A percentile compares a stretch with the other conserved stretches of the same genome.
Conservation (phyloP, 116 monocot genomes). For the Trichopus zeylanicus region DNA sequence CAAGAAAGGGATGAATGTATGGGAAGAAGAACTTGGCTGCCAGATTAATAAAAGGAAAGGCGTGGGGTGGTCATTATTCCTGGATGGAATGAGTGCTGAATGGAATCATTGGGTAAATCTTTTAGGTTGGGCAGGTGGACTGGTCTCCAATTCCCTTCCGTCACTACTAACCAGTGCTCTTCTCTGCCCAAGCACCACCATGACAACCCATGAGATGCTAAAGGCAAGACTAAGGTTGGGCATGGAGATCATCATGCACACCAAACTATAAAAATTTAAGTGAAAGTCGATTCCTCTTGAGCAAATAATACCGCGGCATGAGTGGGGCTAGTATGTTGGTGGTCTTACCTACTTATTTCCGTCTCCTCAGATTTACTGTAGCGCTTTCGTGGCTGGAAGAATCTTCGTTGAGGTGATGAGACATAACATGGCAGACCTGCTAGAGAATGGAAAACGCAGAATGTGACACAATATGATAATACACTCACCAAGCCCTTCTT, state of each 20-base stretch:
- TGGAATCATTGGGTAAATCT: conserved; percentile 3
- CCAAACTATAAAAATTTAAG: neutral
- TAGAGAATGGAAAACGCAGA: neutral
- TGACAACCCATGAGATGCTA: neutral
- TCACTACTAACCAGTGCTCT: neutral
- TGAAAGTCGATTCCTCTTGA: neutral
- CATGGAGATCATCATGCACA: neutral
- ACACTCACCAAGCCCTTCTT: conserved; percentile 6
- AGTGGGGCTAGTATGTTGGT: neutral
- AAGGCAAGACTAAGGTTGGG: neutral
- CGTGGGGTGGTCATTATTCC: neutral
- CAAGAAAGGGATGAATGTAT: conserved; percentile 3
- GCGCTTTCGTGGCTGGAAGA: conserved; percentile 36
- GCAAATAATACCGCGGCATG: neutral
- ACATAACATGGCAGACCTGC: conserved; percentile 25
- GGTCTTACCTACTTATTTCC: conserved; percentile 18
- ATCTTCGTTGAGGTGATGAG: conserved; percentile 19
- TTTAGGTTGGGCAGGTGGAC: conserved; percentile 3
- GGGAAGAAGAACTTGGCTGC: neutral
- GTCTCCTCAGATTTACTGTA: neutral
- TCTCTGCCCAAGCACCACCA: neutral
- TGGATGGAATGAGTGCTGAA: conserved; percentile 1
- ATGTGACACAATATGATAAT: neutral
- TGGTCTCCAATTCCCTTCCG: conserved; percentile 3
- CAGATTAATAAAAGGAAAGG: conserved; percentile 1